phyloP scores from a whole-genome alignment of 805 yeast species.

The Saccharomyces mikatae region DNA sequence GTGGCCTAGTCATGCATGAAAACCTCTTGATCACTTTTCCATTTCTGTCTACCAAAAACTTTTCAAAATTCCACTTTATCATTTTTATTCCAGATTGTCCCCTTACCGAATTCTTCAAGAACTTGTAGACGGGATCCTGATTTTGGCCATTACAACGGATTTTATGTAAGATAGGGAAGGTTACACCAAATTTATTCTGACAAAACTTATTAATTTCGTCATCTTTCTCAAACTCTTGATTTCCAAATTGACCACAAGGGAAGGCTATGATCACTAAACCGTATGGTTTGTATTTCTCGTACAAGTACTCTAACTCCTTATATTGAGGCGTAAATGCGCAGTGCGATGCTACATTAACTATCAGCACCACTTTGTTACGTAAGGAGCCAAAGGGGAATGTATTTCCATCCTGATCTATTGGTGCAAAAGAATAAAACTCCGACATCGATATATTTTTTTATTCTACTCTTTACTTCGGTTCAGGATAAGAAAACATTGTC shows the following conservation, averaged over 20 bases:
- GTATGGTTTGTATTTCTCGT: slow-evolving; percentile 50
- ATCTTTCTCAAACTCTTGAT: slow-evolving; percentile 61
- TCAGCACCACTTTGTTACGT: slow-evolving; percentile 68
- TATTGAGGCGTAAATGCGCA: slow-evolving; percentile 73
- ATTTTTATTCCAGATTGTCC: slow-evolving; percentile 58
- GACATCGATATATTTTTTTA: too few species aligned
- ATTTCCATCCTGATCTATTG: slow-evolving; percentile 50
- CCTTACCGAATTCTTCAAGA: slow-evolving; percentile 54
- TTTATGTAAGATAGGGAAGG: slow-evolving; percentile 80
- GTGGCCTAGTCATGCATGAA: slow-evolving; percentile 62
- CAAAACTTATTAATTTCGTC: slow-evolving; percentile 68
- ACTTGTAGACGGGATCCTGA: slow-evolving; percentile 72
- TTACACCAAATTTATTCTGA: slow-evolving; percentile 71
- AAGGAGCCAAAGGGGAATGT: slow-evolving; percentile 50
- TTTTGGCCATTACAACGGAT: slow-evolving; percentile 78
- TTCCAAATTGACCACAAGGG: slow-evolving; percentile 83
- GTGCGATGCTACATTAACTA: slow-evolving; percentile 82
- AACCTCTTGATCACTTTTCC: slow-evolving; percentile 53
- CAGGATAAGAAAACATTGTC: neutral
- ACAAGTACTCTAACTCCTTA: slow-evolving; percentile 55
- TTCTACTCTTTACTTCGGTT: neutral
- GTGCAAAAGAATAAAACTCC: slow-evolving; percentile 55
- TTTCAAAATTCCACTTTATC: slow-evolving; percentile 71
- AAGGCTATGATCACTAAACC: slow-evolving; percentile 68
- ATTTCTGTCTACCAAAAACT: slow-evolving; percentile 45